Evolutionary conservation across 2,329 filamentous ascomycete species (phyloP), one percentile per base, ranked within the genome.

Genomic region (Calonectria multiphialidica): DNA sequence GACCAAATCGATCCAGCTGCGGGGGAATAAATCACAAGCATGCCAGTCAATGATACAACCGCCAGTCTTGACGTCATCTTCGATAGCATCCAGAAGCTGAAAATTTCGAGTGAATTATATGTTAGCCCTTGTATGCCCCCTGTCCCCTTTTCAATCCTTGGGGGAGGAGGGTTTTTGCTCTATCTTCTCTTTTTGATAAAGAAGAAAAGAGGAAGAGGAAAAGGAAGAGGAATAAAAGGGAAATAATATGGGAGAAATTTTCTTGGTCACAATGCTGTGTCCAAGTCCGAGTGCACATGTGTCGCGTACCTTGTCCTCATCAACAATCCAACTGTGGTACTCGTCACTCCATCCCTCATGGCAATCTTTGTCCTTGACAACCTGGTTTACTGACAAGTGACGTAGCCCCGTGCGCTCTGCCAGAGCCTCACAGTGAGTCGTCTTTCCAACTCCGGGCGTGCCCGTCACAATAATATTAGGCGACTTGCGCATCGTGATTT

Each of bases 31-130:
- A 80, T 98, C 97, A 86, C 96, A 98, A 2, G 96, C 96, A 85
- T 99, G 97, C 96, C 97, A 99, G 86, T 99, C 97, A 80, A 99
- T 94, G 78, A 99, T 92, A 83, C 92, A 94, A 23, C 97, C 97
- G 70, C 96, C 96, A 23, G 90, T 85, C 74, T 92, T 90, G 45
- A 94, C 89, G 73, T 97, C 93, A 69, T 94, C 90, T 85, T 98
- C 97, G 70, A 99, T 93, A 59, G 94, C 91, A 82, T 99, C 97
- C 25, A 99, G 89, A 37, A 99, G 86, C 92, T 95, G 78, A 40
- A 18, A 57, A 45, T 33, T 18, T 25, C 59, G 18, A 42, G 53
- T 50, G 28, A 23, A 47, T 12, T 12, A 50, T 37, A 53, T 13
- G 67, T 78, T 25, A 75, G 72, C 69, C 18, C 12, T 21, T 18